Conservation (phyloP, 2,329 filamentous ascomycete genomes). For the Plenodomus lindquistii region DNA sequence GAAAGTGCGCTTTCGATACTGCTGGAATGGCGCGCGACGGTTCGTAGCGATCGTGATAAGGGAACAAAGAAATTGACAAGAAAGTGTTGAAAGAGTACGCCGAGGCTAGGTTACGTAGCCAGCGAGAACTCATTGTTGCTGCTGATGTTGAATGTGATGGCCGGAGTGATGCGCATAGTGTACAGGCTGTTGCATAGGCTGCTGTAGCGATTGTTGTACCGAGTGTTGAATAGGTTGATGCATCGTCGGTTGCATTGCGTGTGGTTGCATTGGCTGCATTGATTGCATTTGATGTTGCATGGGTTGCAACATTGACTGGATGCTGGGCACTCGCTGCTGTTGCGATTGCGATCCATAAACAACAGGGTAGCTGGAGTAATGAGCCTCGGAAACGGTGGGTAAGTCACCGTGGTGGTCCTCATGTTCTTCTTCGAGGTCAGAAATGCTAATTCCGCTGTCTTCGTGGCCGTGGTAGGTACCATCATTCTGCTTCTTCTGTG, state of each 20-base stretch:
- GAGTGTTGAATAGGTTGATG: conserved; percentile 6
- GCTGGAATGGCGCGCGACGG: neutral
- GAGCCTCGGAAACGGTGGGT: conserved; percentile 25
- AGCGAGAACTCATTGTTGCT: conserved; percentile 14
- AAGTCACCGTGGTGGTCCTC: conserved; percentile 38
- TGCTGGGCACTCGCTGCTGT: conserved; percentile 42
- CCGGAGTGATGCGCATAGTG: conserved; percentile 19
- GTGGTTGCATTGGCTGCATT: conserved; percentile 3
- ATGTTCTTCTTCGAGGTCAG: conserved; percentile 53
- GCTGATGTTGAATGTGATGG: conserved; percentile 1
- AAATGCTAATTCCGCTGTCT: conserved; percentile 69
- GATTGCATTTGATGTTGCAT: conserved; percentile 7
- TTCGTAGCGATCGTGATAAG: conserved; percentile 23
- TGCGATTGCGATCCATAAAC: conserved; percentile 23
- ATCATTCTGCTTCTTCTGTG: conserved; percentile 62
- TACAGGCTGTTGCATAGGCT: conserved; percentile 8
- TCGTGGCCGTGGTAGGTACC: conserved; percentile 57
- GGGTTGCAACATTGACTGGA: conserved; percentile 45
- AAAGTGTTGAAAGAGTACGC: conserved; percentile 10
- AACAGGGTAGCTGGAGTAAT: conserved; percentile 21
- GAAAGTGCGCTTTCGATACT: neutral
- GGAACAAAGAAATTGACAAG: conserved; percentile 13
- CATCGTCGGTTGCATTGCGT: conserved; percentile 8
- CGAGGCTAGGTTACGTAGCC: conserved; percentile 12
- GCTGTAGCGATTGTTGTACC: conserved; percentile 3